Evolutionary conservation across 1,139 yeast genomes (phyloP).

Genomic region (Debaryomycetaceae sp.): DNA sequence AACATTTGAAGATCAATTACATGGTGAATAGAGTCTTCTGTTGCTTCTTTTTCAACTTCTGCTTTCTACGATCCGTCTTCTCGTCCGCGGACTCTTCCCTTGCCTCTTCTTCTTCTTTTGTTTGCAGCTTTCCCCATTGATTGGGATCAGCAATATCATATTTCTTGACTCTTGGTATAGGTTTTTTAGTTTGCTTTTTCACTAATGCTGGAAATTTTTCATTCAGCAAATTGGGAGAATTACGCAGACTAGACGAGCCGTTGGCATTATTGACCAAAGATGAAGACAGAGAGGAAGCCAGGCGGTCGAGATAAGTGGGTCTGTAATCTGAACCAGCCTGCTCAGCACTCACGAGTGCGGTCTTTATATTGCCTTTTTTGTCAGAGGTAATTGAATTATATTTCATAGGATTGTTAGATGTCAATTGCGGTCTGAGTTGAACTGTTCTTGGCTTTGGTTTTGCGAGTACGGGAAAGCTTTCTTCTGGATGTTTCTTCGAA

Average conservation of each 20-base stretch:
- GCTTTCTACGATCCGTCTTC: constrained; percentile 24
- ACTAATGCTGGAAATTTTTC: constrained; percentile 41
- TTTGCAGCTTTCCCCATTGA: constrained; percentile 21
- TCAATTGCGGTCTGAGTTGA: background rate
- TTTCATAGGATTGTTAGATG: constrained; percentile 27
- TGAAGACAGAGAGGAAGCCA: constrained; percentile 13
- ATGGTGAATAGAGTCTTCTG: constrained; percentile 12
- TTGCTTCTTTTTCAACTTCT: constrained; percentile 29
- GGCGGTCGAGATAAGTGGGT: constrained; percentile 30
- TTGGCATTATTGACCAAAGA: constrained; percentile 13
- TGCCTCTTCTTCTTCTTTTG: constrained; percentile 4
- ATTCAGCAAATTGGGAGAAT: constrained; percentile 5
- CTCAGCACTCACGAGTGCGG: constrained; percentile 12
- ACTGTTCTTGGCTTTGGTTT: constrained; percentile 20
- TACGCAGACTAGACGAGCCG: constrained; percentile 4
- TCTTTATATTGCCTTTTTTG: constrained; percentile 7
- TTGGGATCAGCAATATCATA: constrained; percentile 21
- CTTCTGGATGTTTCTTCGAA: constrained; percentile 20
- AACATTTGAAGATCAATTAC: background rate
- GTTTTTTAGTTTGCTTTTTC: constrained; percentile 31
- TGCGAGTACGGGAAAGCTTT: constrained; percentile 54
- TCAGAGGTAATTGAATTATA: constrained; percentile 39
- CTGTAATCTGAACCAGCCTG: constrained; percentile 21
- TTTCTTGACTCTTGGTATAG: constrained; percentile 42
- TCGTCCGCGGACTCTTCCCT: constrained; percentile 16